These are phyloP conservation scores for Fraxinus sp. DNA, from an alignment of 305 asterid genomes.

Conservation along the genomic window DNA sequence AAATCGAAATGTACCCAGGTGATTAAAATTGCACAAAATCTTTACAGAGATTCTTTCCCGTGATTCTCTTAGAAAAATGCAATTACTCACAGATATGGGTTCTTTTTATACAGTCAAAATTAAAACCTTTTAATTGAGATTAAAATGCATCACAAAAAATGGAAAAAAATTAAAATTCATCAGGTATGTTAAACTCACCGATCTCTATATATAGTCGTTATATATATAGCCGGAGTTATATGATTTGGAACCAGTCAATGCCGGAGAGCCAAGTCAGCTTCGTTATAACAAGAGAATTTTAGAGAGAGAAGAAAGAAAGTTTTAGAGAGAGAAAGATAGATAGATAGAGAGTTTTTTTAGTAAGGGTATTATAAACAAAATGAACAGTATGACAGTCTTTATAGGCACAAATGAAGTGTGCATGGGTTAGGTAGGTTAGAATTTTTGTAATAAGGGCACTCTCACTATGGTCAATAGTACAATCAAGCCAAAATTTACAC, in stretches of 20 bases:
- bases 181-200: conserved; percentile 41
- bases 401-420: conserved; percentile 25
- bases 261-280: conserved; percentile 54
- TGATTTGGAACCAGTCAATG: conserved; percentile 50
- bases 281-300: conserved; percentile 23
- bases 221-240: conserved; percentile 31
- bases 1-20: conserved; percentile 31
- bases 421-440: conserved; percentile 35
- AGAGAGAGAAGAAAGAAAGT: conserved; percentile 21
- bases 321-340: conserved; percentile 13
- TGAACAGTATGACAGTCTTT: conserved; percentile 20
- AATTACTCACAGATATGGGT: conserved; percentile 38
- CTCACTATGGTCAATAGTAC: neutral
- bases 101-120: conserved; percentile 28
- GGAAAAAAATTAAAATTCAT: conserved; percentile 18
- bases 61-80: conserved; percentile 34
- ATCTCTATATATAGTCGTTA: conserved; percentile 36
- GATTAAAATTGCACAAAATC: conserved; percentile 35
- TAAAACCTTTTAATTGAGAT: conserved; percentile 31
- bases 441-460: conserved; percentile 5
- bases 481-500: conserved; percentile 6
- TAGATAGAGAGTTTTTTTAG: neutral
- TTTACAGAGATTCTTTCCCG: conserved; percentile 37
- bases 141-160: conserved; percentile 15
- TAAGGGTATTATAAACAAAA: neutral